phyloP scores from a whole-genome alignment of 495 filamentous ascomycete species.

The Aspergillus coremiiformis region DNA sequence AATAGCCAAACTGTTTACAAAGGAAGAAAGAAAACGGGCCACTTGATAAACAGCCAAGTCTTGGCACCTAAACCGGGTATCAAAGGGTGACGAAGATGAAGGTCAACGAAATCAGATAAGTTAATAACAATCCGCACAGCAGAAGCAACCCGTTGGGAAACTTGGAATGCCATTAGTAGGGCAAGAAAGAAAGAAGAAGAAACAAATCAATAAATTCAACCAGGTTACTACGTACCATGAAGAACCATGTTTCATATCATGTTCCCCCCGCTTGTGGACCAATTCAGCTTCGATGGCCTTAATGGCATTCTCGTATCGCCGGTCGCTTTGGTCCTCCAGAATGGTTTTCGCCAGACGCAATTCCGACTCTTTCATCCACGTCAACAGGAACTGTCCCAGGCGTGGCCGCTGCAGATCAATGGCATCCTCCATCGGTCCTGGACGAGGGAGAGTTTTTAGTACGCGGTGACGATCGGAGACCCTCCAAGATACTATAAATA shows the following conservation, averaged over 20 bases:
- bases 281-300: neutral
- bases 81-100: neutral
- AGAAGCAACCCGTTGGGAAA: conserved; percentile 1
- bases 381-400: neutral
- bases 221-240: neutral
- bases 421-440: neutral
- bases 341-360: neutral
- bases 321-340: neutral
- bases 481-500: neutral
- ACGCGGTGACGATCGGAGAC: neutral
- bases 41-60: too few species aligned
- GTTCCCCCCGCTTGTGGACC: neutral
- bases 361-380: neutral
- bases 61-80: too few species aligned
- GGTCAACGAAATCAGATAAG: neutral
- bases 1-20: too few species aligned
- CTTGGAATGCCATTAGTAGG: neutral
- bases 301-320: neutral
- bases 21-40: too few species aligned
- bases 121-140: conserved; percentile 2
- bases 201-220: neutral
- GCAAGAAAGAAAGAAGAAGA: neutral
- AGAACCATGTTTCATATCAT: neutral
- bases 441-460: neutral
- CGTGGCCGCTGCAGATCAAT: neutral